A percentile compares a stretch with the other conserved stretches of the same genome.
phyloP scores from a whole-genome alignment of 768 basidiomycete genomes.

The Coprinopsis strossmayeri region DNA sequence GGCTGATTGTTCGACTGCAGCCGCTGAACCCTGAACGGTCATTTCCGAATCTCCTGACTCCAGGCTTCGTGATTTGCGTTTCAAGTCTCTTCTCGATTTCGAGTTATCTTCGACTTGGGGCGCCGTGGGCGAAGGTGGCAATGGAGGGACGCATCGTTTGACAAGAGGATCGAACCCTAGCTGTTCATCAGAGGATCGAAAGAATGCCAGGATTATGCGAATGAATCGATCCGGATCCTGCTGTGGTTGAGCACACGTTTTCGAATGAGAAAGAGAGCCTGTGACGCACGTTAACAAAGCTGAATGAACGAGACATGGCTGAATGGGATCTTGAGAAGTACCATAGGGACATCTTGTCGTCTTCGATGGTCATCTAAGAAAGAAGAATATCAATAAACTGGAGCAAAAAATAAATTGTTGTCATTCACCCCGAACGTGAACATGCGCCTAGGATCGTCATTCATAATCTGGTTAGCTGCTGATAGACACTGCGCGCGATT shows the following conservation, averaged over 20 bases:
- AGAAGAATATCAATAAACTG: not conserved
- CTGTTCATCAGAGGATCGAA: conserved; percentile 2
- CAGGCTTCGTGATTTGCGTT: no score
- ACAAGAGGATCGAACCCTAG: conserved; percentile 8
- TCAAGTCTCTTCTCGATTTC: no score
- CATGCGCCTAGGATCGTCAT: conserved; percentile 18
- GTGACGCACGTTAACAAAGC: conserved; percentile 4
- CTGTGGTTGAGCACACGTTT: no score
- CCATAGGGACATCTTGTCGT: conserved; percentile 6
- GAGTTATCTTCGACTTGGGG: no score
- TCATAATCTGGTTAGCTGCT: conserved; percentile 15
- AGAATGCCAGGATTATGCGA: conserved; percentile 2
- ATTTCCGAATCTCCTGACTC: no score
- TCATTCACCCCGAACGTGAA: conserved; percentile 16
- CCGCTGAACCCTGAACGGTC: no score
- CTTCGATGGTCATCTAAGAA: conserved; percentile 9
- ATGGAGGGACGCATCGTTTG: no score
- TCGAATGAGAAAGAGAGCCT: not conserved
- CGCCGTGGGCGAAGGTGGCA: no score
- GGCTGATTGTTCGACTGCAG: no score
- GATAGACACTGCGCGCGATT: conserved; percentile 4
- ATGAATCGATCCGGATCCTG: conserved; percentile 3
- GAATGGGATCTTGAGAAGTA: conserved; percentile 5
- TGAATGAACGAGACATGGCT: conserved; percentile 5
- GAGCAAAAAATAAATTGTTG: not conserved